Evolutionary conservation across 176 grass and related monocot genomes (phyloP), one percentile per base, ranked within the genome.

Genomic region (Musa itinerans): DNA sequence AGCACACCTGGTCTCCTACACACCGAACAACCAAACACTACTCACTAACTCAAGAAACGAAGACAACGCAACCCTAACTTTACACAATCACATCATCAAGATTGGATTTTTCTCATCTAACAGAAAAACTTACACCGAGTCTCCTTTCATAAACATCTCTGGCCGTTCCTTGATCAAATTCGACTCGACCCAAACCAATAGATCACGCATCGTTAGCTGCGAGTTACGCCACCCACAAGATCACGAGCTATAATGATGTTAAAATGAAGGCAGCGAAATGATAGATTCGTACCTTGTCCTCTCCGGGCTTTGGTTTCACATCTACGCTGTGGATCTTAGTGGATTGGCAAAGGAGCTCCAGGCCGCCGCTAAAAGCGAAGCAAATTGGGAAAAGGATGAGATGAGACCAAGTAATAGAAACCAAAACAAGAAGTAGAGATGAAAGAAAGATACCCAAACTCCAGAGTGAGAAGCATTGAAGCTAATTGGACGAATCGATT

Each of bases 81-180:
- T 8, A 14, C 68, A 80, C 16, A 73, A 70, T 14, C 10, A 29
- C 51, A 54, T 70, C 49, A 79, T 20, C 14, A 48, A 43, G 16
- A 25, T 34, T 20, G 10, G 5, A n/a, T 21, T 21, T 68, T 65
- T 53, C 52, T 25, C 50, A 15, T 6, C 10, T 10, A 11, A 73
- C 2, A 76, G 19, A 15, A 57, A 79, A 54, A 34, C 85, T 53
- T 92, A 97, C 90, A 93, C 94, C 11, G 86, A 84, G 52, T 91
- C 88, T 0, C 80, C 94, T 78, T 98, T 93, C 52, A 98, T 53
- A 82, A 98, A 98, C 94, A 98, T 98, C 80, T 98, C 94, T 1
- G 86, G 90, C 13, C 88, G 81, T 78, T 98, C 94, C 80, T 98
- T 98, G 84, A 98, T 93, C 82, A 98, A 78, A 74, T 87, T 98